Evolutionary conservation across 2,329 filamentous ascomycete species (phyloP), one percentile per base, ranked within the genome.

Genomic region (Penicillium sclerotiorum): DNA sequence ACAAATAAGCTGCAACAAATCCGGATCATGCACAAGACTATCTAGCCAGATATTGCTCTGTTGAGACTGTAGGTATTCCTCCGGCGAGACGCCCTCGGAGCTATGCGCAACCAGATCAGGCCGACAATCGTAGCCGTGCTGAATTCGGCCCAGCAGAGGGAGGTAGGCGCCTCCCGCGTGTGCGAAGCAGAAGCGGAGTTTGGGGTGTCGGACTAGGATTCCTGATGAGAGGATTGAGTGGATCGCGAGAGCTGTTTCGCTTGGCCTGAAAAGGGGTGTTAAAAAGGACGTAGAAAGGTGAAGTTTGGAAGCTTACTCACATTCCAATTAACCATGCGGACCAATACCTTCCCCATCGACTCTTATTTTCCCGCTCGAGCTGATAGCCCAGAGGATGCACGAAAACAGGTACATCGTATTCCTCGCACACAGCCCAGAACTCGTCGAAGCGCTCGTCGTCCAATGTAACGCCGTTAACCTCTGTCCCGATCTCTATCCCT

Each of bases 371-470:
- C 18, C 47, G 47, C 8, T 54, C 42, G 11, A 48, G 45, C 13
- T 54, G 50, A 36, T 59, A 59, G 13, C 57, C 57, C n/a, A 59
- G 45, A 30, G 57, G 57, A 32, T 59, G 57, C 5, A 59, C 49
- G 35, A 59, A 59, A 11, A 59, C 48, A 12, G 57, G 52, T 38
- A 56, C 50, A 9, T 50, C 36, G 15, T 58, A 45, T 2, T 57
- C 55, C 45, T 59, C 47, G 20, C 57, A 59, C 0, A 52, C 55
- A 8, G 43, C 18, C 57, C 55, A 58, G 40, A 60, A 60, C 0
- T 48, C 49, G 6, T 55, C 55, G 20, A 60, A 46, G 6, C 22
- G n/a, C 1, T 43, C 33, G 21, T 54, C 45, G 23, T 56, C 50
- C n/a, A 60, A 32, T 1, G 37, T 30, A 7, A 47, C 32, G 0